Evolutionary conservation across 2,329 filamentous ascomycete species (phyloP).

Genomic region (Aureobasidium sp.): DNA sequence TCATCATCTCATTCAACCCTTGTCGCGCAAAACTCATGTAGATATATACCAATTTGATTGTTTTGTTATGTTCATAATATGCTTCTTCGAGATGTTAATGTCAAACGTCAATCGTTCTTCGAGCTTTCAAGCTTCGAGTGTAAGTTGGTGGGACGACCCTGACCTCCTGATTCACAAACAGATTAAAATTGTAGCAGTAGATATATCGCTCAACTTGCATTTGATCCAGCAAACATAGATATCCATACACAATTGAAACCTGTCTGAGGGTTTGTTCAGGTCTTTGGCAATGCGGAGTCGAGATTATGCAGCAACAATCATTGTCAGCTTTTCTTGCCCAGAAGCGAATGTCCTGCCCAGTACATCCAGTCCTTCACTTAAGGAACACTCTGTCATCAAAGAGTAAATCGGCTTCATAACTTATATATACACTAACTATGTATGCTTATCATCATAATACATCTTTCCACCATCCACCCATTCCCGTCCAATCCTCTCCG

Average conservation of each 20-base stretch:
- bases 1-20: not conserved
- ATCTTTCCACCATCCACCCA: slow-evolving; percentile 14
- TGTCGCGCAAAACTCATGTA: slow-evolving; percentile 4
- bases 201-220: no score
- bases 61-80: not conserved
- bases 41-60: slow-evolving; percentile 16
- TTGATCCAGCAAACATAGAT: no score
- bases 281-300: no score
- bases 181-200: no score
- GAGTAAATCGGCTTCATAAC: not conserved
- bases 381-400: no score
- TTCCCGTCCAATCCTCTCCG: slow-evolving; percentile 15
- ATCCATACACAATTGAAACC: no score
- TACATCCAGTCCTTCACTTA: no score
- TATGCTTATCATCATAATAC: slow-evolving; percentile 7
- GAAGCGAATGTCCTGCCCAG: no score
- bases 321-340: no score
- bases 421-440: not conserved
- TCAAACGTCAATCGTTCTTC: not conserved
- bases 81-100: not conserved
- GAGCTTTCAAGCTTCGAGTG: no score
- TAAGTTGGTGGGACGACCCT: not conserved
- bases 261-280: no score
- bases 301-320: no score
- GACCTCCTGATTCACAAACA: not conserved